Base-by-base conservation (phyloP, 2,329 filamentous ascomycete species). In the Monilinia fructicola region DNA sequence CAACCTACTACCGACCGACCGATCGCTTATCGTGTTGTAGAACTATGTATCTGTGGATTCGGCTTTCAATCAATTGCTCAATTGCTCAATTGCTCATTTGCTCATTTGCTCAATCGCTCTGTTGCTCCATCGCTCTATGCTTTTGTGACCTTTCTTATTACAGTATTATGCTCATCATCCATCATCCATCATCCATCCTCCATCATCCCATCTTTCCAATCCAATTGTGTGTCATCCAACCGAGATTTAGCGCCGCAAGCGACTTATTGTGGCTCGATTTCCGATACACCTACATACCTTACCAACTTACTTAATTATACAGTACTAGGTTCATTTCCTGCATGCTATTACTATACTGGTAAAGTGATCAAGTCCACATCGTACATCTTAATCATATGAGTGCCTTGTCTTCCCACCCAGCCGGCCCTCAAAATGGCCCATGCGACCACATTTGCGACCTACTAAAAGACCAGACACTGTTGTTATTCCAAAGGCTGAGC, bases 401-500 rank as follows among this genome's bases (percentile, higher is more conserved):
- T 59, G 66, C 60, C 53, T 53, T 64, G 66, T 56, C 58, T 52
- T 54, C 44, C 28, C 66, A 65, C 67, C 71, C 69, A 72, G 70
- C 71, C 71, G 72, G 67, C 71, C 71, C 7, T 68, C 40, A 68
- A 35, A 67, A 53, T 38, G 70, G 66, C 70, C 69, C 64, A 60
- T 56, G 42, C 54, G 61, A 71, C 67, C 73, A 31, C 40, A 53
- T 67, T 26, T 66, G 50, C 67, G 68, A 67, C 70, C 70, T 60
- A 54, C 40, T 46, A 59, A 56, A 50, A 35, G 54, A 58, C 59
- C 68, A 71, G 69, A 67, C 66, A 60, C 65, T 60, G 70, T 69
- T 71, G 65, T 64, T 60, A 66, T 59, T 48, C 21, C 50, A 69
- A 69, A 71, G 72, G 71, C 72, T 73, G 72, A 72, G 68, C 68